Conservation (phyloP, 257 asterid genomes). For the Solanum habrochaites region DNA sequence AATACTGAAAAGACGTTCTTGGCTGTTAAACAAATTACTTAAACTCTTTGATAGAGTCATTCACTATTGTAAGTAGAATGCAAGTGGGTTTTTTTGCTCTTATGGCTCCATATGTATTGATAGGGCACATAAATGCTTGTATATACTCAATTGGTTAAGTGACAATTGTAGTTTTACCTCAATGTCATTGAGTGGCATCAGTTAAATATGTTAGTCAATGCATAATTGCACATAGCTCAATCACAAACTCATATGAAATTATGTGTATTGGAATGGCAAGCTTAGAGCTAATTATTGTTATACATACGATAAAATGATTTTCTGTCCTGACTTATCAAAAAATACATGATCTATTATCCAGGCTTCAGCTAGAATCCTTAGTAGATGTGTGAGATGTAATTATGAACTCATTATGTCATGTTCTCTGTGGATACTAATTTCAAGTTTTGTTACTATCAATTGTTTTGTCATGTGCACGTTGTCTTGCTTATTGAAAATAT, state of each 20-base stretch:
- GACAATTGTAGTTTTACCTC: background rate
- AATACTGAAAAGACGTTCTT: background rate
- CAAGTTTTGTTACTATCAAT: background rate
- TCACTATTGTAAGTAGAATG: background rate
- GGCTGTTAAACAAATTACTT: background rate
- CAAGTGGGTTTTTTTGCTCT: background rate
- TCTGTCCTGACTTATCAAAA: background rate
- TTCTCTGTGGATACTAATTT: background rate
- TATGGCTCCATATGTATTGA: background rate
- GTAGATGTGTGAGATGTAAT: background rate
- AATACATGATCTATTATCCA: background rate
- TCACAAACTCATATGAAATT: background rate
- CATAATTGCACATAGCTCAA: background rate
- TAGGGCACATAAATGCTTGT: background rate
- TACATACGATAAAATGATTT: background rate
- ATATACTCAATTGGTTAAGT: background rate
- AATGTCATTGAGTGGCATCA: background rate
- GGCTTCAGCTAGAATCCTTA: background rate
- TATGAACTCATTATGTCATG: background rate
- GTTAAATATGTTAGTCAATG: background rate
- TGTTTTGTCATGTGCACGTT: background rate
- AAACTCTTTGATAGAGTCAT: background rate
- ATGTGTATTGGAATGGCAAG: background rate
- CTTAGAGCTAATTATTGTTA: background rate
- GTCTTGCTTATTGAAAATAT: background rate